Evolutionary conservation across 192 early-diverging fungal genomes (phyloP), one percentile per base, ranked within the genome.

Genomic region (Diversispora eburnea): DNA sequence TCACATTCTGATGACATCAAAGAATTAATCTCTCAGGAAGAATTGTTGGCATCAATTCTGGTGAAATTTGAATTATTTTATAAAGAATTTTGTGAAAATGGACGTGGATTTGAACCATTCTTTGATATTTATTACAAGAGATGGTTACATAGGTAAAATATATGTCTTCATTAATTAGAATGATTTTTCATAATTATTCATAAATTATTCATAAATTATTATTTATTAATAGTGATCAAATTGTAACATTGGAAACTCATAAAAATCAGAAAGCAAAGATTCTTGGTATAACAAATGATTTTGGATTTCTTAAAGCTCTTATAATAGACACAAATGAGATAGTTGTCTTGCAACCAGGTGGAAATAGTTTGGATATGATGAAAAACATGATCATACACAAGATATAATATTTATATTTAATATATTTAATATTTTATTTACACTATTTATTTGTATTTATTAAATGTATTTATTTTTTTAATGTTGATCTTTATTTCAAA

Each of bases 291-390:
- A 91, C 90, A 49, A 74, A 80, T 10, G 84, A 84, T 39, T 88
- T 84, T 65, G 95, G 95, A 8, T 79, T 96, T 69, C 70, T 98
- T 45, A 83, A 84, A 61, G 92, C 92, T 3, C 83, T 87, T 10
- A 88, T 83, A 39, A 76, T 89, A 2, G 47, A 74, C 41, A 73
- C 75, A 41, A 62, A 73, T 12, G 47, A 64, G 19, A 80, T 86
- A 39, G 88, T 88, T 68, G 84, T 86, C n/a, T 78, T 99, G 47
- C 94, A 97, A 80, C 97, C 97, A 5, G 97, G 96, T 73, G 97
- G 97, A 8, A 99, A 98, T 79, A 91, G 88, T 45, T 99, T 99
- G 80, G 97, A 99, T 78, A 97, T 99, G 94, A 86, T 98, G 77
- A 89, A 92, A 67, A 93, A 93, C 0, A 76, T 99, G 56, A 94